phyloP scores from a whole-genome alignment of 208 protist genomes.

The Leishmania lainsoni region DNA sequence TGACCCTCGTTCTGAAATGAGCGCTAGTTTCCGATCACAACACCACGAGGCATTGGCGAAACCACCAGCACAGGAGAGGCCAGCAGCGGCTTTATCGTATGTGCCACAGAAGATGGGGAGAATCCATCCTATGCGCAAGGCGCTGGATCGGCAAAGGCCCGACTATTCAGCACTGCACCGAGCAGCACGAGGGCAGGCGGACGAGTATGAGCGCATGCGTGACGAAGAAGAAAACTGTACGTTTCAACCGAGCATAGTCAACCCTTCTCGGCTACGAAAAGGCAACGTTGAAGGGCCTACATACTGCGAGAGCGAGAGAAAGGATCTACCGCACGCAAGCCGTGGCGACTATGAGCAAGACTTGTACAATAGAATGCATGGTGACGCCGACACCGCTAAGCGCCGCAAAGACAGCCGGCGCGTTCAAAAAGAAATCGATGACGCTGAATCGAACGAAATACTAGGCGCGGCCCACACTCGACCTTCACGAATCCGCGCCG shows the following conservation, averaged over 20 bases:
- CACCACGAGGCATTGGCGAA: neutral
- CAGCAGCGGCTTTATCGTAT: neutral
- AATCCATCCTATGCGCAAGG: constrained; percentile 1
- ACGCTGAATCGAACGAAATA: constrained; percentile 12
- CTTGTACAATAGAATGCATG: constrained; percentile 19
- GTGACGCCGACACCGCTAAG: constrained; percentile 21
- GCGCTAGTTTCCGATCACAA: constrained; percentile 5
- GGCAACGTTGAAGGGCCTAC: neutral
- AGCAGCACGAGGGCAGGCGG: neutral
- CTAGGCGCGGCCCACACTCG: neutral
- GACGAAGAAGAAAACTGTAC: constrained; percentile 49
- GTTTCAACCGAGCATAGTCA: constrained; percentile 41
- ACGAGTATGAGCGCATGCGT: constrained; percentile 8
- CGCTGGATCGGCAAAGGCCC: neutral
- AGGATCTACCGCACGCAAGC: constrained; percentile 6
- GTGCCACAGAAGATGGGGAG: neutral
- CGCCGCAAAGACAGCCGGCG: constrained; percentile 4
- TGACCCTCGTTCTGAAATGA: neutral
- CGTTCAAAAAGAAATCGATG: neutral
- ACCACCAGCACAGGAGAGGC: neutral
- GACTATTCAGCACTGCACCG: neutral
- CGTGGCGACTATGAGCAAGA: constrained; percentile 12
- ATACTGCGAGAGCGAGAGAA: constrained; percentile 1
- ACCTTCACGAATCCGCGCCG: constrained; percentile 7
- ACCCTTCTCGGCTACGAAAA: constrained; percentile 2